Evolutionary conservation across 352 stramenopile species (phyloP), one percentile per base, ranked within the genome.

Genomic region (Pythium chondricola): DNA sequence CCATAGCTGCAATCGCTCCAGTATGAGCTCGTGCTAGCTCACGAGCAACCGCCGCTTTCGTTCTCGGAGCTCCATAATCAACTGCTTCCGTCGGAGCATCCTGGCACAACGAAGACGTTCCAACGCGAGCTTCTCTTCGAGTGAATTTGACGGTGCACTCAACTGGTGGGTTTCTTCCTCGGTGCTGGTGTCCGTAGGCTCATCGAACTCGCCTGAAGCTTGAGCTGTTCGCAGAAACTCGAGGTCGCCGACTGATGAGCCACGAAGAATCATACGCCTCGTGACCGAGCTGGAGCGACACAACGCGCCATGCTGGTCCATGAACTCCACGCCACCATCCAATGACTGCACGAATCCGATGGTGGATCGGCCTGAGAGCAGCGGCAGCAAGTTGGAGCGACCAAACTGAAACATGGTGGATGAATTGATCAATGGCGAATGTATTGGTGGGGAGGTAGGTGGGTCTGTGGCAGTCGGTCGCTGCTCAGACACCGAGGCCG

Each of bases 221-320:
- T 43, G n/a, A 8, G 43, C 30, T n/a, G 21, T 24, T 1, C 39
- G 36, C 16, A 62, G 38, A 32, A 40, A 52, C 8, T 67, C 58
- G 21, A 57, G 18, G 8, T 57, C 63, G 4, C 42, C 57, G 16
- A 65, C 44, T 4, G 55, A 53, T 5, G 35, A 45, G 24, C 65
- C 67, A 13, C 60, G 57, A 21, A 68, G 39, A 30, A 77, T 43
- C 52, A 77, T 63, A 14, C 59, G 61, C 6, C 41, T 55, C 5
- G 62, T 68, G 16, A 69, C 51, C 11, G 44, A 41, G 22, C 36
- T 56, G 1, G 65, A 75, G 43, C 72, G 70, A 24, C 69, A 64
- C 10, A 71, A 50, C 20, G 74, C 63, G 22, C 72, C 69, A 44
- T 82, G 32, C n/a, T 52, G 30, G 42, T 79, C 67, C 6, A 80